Base-by-base conservation (phyloP, 768 basidiomycete species). In the Leccinellum albellum region DNA sequence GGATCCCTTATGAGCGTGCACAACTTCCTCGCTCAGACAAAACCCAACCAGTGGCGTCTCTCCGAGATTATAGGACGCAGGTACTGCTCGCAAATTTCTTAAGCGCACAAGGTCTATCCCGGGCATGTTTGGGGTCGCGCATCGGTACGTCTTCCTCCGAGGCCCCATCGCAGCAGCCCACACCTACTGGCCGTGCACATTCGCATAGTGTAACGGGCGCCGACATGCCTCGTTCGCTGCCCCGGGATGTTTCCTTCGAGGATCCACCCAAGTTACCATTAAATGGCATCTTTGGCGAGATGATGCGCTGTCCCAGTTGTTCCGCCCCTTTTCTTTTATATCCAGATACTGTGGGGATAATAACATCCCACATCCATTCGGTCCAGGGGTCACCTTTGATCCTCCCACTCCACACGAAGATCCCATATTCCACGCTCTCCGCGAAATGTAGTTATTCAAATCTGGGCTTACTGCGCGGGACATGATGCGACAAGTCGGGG, bases 361-460 rank as follows among this genome's bases (percentile, higher is more conserved):
- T 42, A 63, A 61, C 47, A 77, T 85, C 10, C 45, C 70, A 3
- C 70, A 82, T 59, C 89, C 89, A 1, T 89, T 90, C 67, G 89
- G 89, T 15, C 67, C 74, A 5, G 82, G 82, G 8, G 78, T 91
- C 29, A 60, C 74, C 3, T 91, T 87, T 62, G 84, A 85, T 54
- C 77, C 82, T 0, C 87, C 86, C 4, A 69, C 77, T 1, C 75
- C 79, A 57, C 77, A 73, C 33, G 75, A 78, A 9, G 70, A 74
- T 1, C 52, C 75, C 1, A 70, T 82, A 17, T 76, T 73, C 49
- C 67, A 81, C 4, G 75, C 78, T 44, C 69, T 94, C n/a, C 86
- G 90, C 23, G 87, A 87, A 68, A 89, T 92, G 86, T 89, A 92
- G 62, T 90, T 88, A 0, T 94, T 93, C 66, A 91, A 94, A 62